phyloP scores from a whole-genome alignment of 2,329 filamentous ascomycete genomes.

The Neurospora crassa region DNA sequence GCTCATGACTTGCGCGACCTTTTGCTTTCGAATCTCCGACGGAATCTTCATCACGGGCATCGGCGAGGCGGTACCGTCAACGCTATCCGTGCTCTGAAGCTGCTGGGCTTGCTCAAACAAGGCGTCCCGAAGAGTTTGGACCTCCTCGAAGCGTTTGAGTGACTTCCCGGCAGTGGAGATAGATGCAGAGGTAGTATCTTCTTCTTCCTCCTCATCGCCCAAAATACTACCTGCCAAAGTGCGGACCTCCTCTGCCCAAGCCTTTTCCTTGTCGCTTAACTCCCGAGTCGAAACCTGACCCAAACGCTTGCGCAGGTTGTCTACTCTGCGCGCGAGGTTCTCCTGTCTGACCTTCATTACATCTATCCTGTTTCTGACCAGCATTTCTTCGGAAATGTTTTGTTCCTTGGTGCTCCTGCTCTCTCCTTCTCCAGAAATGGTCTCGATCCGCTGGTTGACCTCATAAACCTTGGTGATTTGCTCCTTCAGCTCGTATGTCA shows the following conservation, averaged over 20 bases:
- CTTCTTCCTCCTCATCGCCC: slow-evolving; percentile 20
- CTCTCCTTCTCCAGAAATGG: slow-evolving; percentile 50
- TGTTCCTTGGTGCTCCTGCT: slow-evolving; percentile 12
- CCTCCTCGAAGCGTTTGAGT: slow-evolving; percentile 48
- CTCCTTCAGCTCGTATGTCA: slow-evolving; percentile 57
- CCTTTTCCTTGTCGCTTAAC: slow-evolving; percentile 52
- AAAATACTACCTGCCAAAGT: slow-evolving; percentile 31
- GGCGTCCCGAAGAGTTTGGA: slow-evolving; percentile 43
- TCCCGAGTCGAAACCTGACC: slow-evolving; percentile 38
- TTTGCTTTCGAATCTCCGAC: slow-evolving; percentile 50
- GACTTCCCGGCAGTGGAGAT: slow-evolving; percentile 37
- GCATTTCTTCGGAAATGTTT: slow-evolving; percentile 35
- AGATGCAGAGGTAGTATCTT: slow-evolving; percentile 9
- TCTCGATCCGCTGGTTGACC: slow-evolving; percentile 56
- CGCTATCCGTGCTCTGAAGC: slow-evolving; percentile 24
- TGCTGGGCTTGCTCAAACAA: slow-evolving; percentile 42
- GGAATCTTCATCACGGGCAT: slow-evolving; percentile 41
- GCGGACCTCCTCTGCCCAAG: slow-evolving; percentile 36
- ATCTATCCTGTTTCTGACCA: slow-evolving; percentile 49
- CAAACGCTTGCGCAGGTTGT: slow-evolving; percentile 44
- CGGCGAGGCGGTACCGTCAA: slow-evolving; percentile 22
- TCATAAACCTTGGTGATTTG: slow-evolving; percentile 59
- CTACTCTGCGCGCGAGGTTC: slow-evolving; percentile 48
- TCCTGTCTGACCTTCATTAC: slow-evolving; percentile 46
- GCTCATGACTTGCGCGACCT: slow-evolving; percentile 53